These are phyloP conservation scores for Hysterium pulicare DNA, from an alignment of 2,329 filamentous ascomycete species.

Conservation along the genomic window DNA sequence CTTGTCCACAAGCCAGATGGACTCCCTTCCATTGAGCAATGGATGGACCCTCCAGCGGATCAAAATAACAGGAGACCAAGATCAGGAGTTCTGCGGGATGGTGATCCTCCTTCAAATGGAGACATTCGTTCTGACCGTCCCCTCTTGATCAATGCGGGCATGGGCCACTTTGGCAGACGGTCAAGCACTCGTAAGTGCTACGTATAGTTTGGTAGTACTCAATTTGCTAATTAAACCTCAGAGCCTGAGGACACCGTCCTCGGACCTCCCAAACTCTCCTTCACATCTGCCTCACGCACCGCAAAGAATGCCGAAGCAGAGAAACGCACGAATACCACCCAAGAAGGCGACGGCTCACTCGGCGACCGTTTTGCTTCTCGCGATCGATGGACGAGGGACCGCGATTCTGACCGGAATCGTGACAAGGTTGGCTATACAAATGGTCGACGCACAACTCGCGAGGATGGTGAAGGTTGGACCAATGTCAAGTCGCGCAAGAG, in stretches of 20 bases:
- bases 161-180: constrained; percentile 34
- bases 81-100: constrained; percentile 22
- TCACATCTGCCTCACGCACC: constrained; percentile 69
- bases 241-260: constrained; percentile 79
- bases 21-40: constrained; percentile 83
- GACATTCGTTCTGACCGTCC: constrained; percentile 30
- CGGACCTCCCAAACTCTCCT: constrained; percentile 77
- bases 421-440: constrained; percentile 35
- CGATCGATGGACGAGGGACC: constrained; percentile 43
- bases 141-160: constrained; percentile 26
- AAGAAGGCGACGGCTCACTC: constrained; percentile 38
- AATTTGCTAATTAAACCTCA: constrained; percentile 36
- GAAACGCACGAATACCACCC: constrained; percentile 30
- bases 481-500: constrained; percentile 71
- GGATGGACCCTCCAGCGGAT: constrained; percentile 73
- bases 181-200: constrained; percentile 47
- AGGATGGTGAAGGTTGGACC: constrained; percentile 70
- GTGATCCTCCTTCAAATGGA: constrained; percentile 19
- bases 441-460: constrained; percentile 38
- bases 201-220: constrained; percentile 34
- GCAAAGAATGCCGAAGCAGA: constrained; percentile 43
- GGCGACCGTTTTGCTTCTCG: constrained; percentile 19
- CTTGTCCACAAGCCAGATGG: constrained; percentile 75
- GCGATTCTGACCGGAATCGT: constrained; percentile 37
- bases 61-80: constrained; percentile 26